Percentiles rank a stretch among this genome's conserved stretches.
Evolutionary conservation across 139 green algal species (phyloP).

Genomic region (Haematococcus lacustris): DNA sequence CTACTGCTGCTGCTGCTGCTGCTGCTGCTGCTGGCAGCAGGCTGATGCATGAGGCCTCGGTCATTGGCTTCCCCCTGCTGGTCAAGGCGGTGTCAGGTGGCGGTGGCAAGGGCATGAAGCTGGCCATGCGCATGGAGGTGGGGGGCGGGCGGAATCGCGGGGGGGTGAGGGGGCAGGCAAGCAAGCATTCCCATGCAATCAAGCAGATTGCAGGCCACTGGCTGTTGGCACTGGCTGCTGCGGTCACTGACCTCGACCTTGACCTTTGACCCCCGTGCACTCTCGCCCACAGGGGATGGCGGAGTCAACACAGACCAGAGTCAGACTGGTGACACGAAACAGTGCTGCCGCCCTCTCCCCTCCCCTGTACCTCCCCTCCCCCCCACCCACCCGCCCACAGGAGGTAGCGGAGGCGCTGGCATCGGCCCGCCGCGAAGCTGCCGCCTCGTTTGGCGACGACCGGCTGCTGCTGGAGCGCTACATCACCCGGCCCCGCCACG

Average conservation of each 20-base stretch:
- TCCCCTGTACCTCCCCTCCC: too few relatives aligned
- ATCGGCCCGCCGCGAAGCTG: slow-evolving; percentile 65
- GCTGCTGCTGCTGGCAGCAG: slow-evolving; percentile 21
- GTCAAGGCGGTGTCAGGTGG: slow-evolving; percentile 79
- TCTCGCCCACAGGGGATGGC: too few relatives aligned
- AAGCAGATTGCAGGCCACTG: too few relatives aligned
- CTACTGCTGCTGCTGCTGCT: not conserved
- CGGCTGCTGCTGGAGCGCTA: slow-evolving; percentile 79
- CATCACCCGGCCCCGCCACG: slow-evolving; percentile 65
- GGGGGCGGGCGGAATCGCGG: too few relatives aligned
- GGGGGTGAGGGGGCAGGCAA: too few relatives aligned
- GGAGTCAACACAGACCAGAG: too few relatives aligned
- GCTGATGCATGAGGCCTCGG: slow-evolving; percentile 41
- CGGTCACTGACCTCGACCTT: too few relatives aligned
- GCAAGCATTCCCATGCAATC: too few relatives aligned
- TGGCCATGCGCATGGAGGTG: slow-evolving; percentile 41
- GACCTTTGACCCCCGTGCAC: too few relatives aligned
- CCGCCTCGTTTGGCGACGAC: slow-evolving; percentile 64
- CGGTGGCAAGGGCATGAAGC: slow-evolving; percentile 90
- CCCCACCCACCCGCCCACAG: slow-evolving; percentile 5
- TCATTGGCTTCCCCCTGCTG: slow-evolving; percentile 74
- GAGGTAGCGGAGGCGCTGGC: slow-evolving; percentile 19
- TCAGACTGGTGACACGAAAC: too few relatives aligned
- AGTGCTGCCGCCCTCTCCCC: too few relatives aligned
- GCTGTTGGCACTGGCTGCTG: too few relatives aligned